These are phyloP conservation scores for Galerina marginata DNA, from an alignment of 768 basidiomycete species.

Conservation along the genomic window DNA sequence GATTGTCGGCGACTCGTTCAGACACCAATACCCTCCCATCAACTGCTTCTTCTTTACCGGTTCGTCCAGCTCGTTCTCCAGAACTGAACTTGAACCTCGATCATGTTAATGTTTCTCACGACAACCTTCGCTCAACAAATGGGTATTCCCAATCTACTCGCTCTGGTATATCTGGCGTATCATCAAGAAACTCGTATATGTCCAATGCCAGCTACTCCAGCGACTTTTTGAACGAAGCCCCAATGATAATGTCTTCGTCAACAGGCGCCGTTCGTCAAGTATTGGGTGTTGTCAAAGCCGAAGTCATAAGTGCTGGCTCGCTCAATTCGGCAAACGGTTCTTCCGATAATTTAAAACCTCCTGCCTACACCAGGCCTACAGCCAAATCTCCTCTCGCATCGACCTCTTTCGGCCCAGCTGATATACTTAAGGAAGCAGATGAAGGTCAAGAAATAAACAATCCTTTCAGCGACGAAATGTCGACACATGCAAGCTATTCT, in stretches of 20 bases:
- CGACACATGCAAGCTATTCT: conserved; percentile 40
- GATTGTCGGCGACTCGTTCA: conserved; percentile 33
- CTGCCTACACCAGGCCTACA: conserved; percentile 48
- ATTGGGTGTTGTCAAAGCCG: conserved; percentile 77
- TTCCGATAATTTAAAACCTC: conserved; percentile 45
- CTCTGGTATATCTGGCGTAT: conserved; percentile 58
- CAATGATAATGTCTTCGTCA: conserved; percentile 78
- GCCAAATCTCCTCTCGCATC: conserved; percentile 72
- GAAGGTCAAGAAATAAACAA: conserved; percentile 53
- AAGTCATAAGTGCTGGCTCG: conserved; percentile 69
- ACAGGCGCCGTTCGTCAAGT: conserved; percentile 73
- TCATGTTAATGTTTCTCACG: conserved; percentile 64
- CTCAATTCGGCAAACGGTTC: conserved; percentile 37
- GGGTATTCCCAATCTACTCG: conserved; percentile 52
- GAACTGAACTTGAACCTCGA: conserved; percentile 68
- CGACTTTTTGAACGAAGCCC: conserved; percentile 81
- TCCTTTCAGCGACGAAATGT: conserved; percentile 70
- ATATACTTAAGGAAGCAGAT: conserved; percentile 62
- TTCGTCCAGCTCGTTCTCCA: conserved; percentile 61
- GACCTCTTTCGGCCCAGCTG: conserved; percentile 73
- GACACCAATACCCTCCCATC: conserved; percentile 34
- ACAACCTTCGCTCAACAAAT: conserved; percentile 46
- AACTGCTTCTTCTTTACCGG: conserved; percentile 49
- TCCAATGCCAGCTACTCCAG: conserved; percentile 78
- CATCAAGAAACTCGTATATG: conserved; percentile 72